Evolutionary conservation across 176 grass and related monocot species (phyloP).

Genomic region (Phoenix dactylifera): DNA sequence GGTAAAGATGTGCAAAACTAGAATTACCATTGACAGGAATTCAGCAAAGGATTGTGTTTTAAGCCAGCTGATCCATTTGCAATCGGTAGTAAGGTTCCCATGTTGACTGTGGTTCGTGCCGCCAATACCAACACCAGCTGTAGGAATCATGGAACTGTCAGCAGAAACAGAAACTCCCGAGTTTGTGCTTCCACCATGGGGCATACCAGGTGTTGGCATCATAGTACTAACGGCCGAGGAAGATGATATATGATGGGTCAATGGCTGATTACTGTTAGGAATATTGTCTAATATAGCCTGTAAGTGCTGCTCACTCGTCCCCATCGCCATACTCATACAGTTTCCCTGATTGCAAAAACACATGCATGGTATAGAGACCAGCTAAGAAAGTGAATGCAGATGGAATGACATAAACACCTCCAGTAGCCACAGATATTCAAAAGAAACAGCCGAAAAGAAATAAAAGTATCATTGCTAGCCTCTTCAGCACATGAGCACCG

Average conservation of each 20-base stretch:
- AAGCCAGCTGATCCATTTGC: constrained; percentile 19
- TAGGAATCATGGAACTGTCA: constrained; percentile 43
- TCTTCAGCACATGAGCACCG: too few species aligned
- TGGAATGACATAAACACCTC: too few species aligned
- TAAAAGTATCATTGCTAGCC: too few species aligned
- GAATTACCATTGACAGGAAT: constrained; percentile 13
- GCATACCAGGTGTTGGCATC: constrained; percentile 93
- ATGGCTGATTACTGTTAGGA: constrained; percentile 16
- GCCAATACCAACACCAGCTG: constrained; percentile 36
- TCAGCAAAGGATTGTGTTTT: constrained; percentile 8
- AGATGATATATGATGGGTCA: constrained; percentile 33
- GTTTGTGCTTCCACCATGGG: constrained; percentile 43
- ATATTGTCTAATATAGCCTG: constrained; percentile 42
- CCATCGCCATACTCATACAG: constrained; percentile 53
- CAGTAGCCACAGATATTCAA: too few species aligned
- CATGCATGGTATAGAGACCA: neutral
- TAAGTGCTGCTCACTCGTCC: constrained; percentile 41
- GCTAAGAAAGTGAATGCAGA: too few species aligned
- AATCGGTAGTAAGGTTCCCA: constrained; percentile 39
- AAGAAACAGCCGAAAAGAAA: too few species aligned
- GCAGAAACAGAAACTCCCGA: constrained; percentile 37
- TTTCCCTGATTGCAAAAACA: constrained; percentile 48
- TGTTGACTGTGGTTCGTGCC: constrained; percentile 41
- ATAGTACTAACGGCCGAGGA: constrained; percentile 64
- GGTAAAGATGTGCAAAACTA: neutral